Evolutionary conservation across 352 stramenopile species (phyloP), one percentile per base, ranked within the genome.

Genomic region (Phytophthora idaei): DNA sequence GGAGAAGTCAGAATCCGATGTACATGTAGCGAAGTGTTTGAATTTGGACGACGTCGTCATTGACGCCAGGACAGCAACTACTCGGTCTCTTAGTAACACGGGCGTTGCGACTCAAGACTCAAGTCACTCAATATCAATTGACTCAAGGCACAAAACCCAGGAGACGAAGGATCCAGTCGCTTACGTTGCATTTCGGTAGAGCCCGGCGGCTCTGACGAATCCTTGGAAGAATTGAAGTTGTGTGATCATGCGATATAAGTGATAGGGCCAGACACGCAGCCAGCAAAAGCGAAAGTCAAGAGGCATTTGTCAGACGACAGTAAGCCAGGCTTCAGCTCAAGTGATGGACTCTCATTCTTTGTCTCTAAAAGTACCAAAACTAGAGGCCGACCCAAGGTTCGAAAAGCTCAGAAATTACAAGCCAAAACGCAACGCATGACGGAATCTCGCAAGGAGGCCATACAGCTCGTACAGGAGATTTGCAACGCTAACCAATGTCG

Each of bases 401-500:
- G 51, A 11, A 48, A 58, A 9, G 14, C 1, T 29, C 51, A 48
- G 25, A 58, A 49, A 39, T 34, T 15, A 39, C 6, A 58, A 32
- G 36, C 32, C 25, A 49, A 58, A 25, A 29, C 37, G 45, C 17
- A 42, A 39, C 46, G 36, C 7, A 58, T 49, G 37, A 11, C 3
- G 9, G 51, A 39, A 27, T 47, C 51, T 5, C 8, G 25, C 17
- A 36, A 58, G 12, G 36, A 58, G 45, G 51, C 51, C 14, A 58
- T 49, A 28, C 36, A 49, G n/a, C 51, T 58, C 9, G 36, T 49
- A 15, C 51, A 58, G 6, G 51, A 15, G 31, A 34, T 7, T 34
- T 21, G 21, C 21, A 21, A 21, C 21, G 21, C 21, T 21, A 21
- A 21, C 21, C 21, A 21, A 21, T 21, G 21, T 21, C 21, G 21